Conservation (phyloP, 768 basidiomycete species). For the Amanita fuliginea region DNA sequence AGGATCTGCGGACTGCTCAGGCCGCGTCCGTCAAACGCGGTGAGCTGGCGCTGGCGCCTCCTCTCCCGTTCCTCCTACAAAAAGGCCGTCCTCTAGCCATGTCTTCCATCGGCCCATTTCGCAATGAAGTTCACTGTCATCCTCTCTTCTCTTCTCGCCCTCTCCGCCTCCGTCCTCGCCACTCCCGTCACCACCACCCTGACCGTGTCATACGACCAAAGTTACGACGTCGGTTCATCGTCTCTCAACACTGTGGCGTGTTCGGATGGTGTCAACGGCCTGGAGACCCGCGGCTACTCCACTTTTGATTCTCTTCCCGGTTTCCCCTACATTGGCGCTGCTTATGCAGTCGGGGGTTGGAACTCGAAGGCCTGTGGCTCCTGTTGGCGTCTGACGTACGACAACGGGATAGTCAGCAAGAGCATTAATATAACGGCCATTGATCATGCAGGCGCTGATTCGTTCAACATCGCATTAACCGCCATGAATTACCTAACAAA, state of each 20-base stretch:
- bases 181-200: background rate
- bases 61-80: background rate
- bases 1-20: background rate
- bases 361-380: slow-evolving; percentile 31
- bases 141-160: slow-evolving; percentile 14
- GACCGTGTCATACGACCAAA: slow-evolving; percentile 23
- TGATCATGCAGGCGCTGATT: slow-evolving; percentile 22
- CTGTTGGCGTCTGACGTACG: slow-evolving; percentile 36
- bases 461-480: slow-evolving; percentile 31
- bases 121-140: slow-evolving; percentile 16
- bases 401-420: slow-evolving; percentile 7
- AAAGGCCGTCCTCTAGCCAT: background rate
- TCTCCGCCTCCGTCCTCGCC: slow-evolving; percentile 14
- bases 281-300: slow-evolving; percentile 25
- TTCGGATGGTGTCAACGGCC: slow-evolving; percentile 35
- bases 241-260: slow-evolving; percentile 32
- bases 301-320: slow-evolving; percentile 29
- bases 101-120: background rate
- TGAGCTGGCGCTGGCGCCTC: background rate
- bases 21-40: background rate
- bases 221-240: slow-evolving; percentile 25
- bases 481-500: slow-evolving; percentile 49
- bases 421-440: slow-evolving; percentile 28
- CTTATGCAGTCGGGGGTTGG: slow-evolving; percentile 25
- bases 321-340: slow-evolving; percentile 37